Conservation (phyloP, 768 basidiomycete genomes). For the Dendrothele bispora region DNA sequence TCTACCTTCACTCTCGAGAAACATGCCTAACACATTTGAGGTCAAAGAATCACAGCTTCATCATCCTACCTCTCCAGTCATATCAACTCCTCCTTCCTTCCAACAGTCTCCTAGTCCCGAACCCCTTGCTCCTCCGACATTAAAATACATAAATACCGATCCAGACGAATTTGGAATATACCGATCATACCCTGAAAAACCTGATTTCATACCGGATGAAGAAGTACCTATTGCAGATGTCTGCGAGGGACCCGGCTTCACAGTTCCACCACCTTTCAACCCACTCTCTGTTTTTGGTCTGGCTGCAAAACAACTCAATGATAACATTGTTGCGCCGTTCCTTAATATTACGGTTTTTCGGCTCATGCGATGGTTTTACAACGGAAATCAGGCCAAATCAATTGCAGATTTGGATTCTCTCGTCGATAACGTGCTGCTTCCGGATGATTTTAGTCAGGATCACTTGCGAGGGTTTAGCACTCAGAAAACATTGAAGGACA, state of each 20-base stretch:
- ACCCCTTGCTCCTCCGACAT: too few relatives aligned
- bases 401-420: conserved; percentile 18
- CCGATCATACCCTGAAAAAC: background rate
- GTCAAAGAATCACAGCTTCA: too few relatives aligned
- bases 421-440: conserved; percentile 23
- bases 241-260: background rate
- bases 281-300: background rate
- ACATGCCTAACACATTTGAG: too few relatives aligned
- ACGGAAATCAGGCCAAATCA: conserved; percentile 16
- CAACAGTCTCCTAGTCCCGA: too few relatives aligned
- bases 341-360: conserved; percentile 18
- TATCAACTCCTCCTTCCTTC: too few relatives aligned
- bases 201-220: too few relatives aligned
- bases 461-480: conserved; percentile 20
- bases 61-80: too few relatives aligned
- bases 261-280: background rate
- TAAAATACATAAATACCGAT: background rate
- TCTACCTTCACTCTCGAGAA: too few relatives aligned
- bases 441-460: conserved; percentile 19
- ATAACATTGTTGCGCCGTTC: conserved; percentile 14
- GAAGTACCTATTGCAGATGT: background rate
- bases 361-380: conserved; percentile 24
- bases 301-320: background rate
- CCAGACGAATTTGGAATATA: background rate
- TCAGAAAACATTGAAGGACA: conserved; percentile 9